Base-by-base conservation (phyloP, 805 yeast genomes). In the Lipomyces anomalus region DNA sequence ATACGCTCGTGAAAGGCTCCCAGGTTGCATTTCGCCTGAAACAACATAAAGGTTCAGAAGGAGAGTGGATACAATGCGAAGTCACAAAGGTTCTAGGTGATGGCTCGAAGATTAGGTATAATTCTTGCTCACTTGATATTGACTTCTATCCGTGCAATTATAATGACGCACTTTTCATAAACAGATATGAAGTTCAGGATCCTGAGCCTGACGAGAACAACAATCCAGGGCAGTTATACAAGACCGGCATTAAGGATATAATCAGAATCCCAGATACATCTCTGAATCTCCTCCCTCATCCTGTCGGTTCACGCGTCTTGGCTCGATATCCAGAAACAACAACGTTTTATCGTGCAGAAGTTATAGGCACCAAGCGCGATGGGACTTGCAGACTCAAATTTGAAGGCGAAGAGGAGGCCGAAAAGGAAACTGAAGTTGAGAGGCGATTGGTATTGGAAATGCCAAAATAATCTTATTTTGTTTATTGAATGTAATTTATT, bases 301-400 rank as follows among this genome's bases (percentile, higher is more conserved):
- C 95, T 0, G 68, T 78, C 32, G 92, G 95, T 0, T 72, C 88
- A 0, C 80, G 79, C 54, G 97, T 92, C 2, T 69, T 92, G 48
- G 98, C 97, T 0, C 74, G 95, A 58, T 92, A 92, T 59, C 98
- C 98, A 1, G 98, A 92, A 57, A 92, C 98, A 0, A 92, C 98
- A 0, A 89, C 97, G 0, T 92, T 92, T 58, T 92, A 92, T 59
- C 86, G 94, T 3, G 99, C 98, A 0, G 85, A 84, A 40, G 97
- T 92, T 2, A 80, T 80, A 21, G 89, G 94, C 0, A 72, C 76
- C 38, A 79, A 78, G 50, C 72, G 84, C 53, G 89, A 82, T 52
- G 88, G 89, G 0, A 75, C 73, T 9, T 90, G 95, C 52, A 68
- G 87, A 53, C 70, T 92, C 45, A 77, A 78, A 58, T 92, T 92